A percentile compares a stretch with the other conserved stretches of the same genome.
Conservation (phyloP, 495 filamentous ascomycete genomes). For the Pseudomonodictys pantanalensis region DNA sequence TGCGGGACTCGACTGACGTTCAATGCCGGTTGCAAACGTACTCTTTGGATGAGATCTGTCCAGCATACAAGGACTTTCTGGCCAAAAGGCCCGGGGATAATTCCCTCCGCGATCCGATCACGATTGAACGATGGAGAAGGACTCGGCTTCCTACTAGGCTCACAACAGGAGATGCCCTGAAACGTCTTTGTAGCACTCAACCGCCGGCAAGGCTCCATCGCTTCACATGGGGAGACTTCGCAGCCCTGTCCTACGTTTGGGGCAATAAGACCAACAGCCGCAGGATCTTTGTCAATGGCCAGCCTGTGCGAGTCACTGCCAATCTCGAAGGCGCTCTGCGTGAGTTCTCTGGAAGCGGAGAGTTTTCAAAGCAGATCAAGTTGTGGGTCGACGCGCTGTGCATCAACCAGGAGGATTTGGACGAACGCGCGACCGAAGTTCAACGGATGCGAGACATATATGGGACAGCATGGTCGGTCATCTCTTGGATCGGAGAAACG, state of each 20-base stretch:
- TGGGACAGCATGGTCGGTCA: neutral
- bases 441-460: neutral
- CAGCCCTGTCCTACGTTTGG: constrained; percentile 4
- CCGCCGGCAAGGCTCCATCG: neutral
- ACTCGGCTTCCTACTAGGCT: neutral
- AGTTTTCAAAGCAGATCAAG: neutral
- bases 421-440: neutral
- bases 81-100: neutral
- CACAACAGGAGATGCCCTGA: neutral
- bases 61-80: neutral
- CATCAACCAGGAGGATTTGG: constrained; percentile 11
- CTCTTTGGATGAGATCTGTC: neutral
- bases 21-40: neutral
- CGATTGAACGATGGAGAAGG: neutral
- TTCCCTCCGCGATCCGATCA: neutral
- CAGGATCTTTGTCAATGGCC: neutral
- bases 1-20: neutral
- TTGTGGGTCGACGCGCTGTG: constrained; percentile 13
- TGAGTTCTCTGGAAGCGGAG: neutral
- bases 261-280: neutral
- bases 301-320: neutral
- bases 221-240: constrained; percentile 6
- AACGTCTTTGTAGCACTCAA: neutral
- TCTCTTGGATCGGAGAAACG: constrained; percentile 1
- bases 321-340: neutral